Percentiles rank a stretch among this genome's conserved stretches.
phyloP scores from a whole-genome alignment of 148 eudicot species.

The Silene uniflora region DNA sequence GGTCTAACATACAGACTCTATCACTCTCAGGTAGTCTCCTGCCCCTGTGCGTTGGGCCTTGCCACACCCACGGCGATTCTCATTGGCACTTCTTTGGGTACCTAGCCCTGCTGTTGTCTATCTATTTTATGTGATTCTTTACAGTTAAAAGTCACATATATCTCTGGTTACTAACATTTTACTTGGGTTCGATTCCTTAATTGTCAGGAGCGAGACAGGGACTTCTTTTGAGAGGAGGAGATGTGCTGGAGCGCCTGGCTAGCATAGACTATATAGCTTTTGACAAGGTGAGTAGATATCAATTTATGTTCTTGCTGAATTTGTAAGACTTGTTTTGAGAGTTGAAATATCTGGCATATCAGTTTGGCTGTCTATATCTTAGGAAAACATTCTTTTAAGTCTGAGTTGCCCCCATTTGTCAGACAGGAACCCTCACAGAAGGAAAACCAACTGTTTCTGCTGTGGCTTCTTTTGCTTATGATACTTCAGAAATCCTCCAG shows the following conservation, averaged over 20 bases:
- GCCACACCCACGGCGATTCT: conserved; percentile 98
- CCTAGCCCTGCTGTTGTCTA: conserved; percentile 8
- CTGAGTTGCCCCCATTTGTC: conserved; percentile 9
- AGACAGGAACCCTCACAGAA: conserved; percentile 98
- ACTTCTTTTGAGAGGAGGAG: conserved; percentile 93
- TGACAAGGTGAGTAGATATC: conserved; percentile 59
- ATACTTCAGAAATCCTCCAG: conserved; percentile 60
- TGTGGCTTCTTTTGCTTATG: conserved; percentile 48
- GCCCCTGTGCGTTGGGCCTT: conserved; percentile 98
- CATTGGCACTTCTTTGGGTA: conserved; percentile 95
- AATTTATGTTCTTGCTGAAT: not conserved
- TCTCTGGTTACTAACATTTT: conserved; percentile 13
- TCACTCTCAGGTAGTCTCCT: conserved; percentile 77
- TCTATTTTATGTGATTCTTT: conserved; percentile 9
- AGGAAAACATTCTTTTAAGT: conserved; percentile 11
- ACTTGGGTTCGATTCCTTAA: conserved; percentile 4
- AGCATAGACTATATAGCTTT: conserved; percentile 58
- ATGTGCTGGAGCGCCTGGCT: conserved; percentile 90
- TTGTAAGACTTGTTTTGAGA: not conserved
- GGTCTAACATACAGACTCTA: not conserved
- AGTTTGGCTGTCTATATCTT: not conserved
- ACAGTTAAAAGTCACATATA: not conserved
- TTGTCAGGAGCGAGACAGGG: conserved; percentile 89
- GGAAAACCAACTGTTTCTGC: conserved; percentile 86
- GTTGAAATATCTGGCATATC: not conserved